A percentile compares a stretch with the other conserved stretches of the same genome.
These are phyloP conservation scores for Eragrostis nindensis DNA, from an alignment of 176 grass and related monocot species.

Conservation along the genomic window DNA sequence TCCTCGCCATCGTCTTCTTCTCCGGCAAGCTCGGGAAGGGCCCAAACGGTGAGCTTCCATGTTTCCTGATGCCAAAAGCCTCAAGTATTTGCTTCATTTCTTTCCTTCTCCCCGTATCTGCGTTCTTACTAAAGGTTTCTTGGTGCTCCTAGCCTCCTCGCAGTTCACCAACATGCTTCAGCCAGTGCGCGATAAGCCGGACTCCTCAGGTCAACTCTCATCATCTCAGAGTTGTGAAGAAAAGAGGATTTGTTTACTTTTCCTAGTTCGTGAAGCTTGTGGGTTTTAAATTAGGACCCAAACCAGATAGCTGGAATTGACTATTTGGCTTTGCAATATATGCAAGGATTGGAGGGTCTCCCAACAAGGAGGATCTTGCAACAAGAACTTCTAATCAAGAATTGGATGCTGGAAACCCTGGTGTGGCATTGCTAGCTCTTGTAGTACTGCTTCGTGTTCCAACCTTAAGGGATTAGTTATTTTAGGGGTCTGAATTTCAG, in stretches of 20 bases:
- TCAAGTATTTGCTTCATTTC: neutral
- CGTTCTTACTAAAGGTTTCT: constrained; percentile 28
- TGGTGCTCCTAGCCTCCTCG: constrained; percentile 38
- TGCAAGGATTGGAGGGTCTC: constrained; percentile 26
- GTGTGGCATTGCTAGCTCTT: constrained; percentile 27
- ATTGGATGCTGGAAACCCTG: constrained; percentile 2
- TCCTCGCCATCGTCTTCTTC: constrained; percentile 37
- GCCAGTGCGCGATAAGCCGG: neutral
- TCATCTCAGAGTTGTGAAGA: neutral
- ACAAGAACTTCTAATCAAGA: constrained; percentile 15
- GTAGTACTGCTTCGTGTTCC: neutral
- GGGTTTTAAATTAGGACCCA: constrained; percentile 2
- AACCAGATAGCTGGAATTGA: neutral
- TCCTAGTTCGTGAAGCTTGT: neutral
- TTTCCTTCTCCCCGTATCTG: neutral
- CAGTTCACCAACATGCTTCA: constrained; percentile 22
- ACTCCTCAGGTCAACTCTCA: constrained; percentile 25
- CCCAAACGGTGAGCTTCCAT: constrained; percentile 34
- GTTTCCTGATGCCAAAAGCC: neutral
- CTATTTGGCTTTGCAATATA: constrained; percentile 22
- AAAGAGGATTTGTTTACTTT: neutral
- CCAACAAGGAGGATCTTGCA: constrained; percentile 37
- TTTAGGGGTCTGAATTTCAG: constrained; percentile 21
- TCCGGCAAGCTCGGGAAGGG: constrained; percentile 34
- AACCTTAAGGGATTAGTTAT: constrained; percentile 9